phyloP scores from a whole-genome alignment of 352 stramenopile genomes.

The Achlya hypogyna region DNA sequence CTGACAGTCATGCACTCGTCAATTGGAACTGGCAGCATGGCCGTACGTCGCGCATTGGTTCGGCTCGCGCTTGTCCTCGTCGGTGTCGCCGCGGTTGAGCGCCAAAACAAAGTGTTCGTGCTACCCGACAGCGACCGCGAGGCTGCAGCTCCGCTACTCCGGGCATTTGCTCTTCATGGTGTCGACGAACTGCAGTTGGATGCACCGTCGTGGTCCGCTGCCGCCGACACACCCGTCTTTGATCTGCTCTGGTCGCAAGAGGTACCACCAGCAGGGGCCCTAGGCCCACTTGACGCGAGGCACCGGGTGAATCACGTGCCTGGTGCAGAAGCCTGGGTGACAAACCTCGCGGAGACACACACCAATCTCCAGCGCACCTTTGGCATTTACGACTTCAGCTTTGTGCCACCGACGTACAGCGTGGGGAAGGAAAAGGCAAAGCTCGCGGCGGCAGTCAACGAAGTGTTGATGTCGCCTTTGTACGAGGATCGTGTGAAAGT shows the following conservation, averaged over 20 bases:
- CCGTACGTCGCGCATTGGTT: too few species aligned
- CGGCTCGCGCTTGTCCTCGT: too few species aligned
- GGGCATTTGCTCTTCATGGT: neutral
- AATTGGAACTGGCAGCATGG: too few species aligned
- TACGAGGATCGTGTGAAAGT: neutral
- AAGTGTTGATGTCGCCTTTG: neutral
- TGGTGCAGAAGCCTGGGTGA: neutral
- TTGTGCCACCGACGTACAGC: neutral
- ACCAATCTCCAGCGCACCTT: neutral
- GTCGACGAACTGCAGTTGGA: neutral
- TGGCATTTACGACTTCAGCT: constrained; percentile 10
- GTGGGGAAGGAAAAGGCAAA: neutral
- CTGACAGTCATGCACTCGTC: too few species aligned
- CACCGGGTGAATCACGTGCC: constrained; percentile 14
- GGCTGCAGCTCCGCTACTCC: neutral
- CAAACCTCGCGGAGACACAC: neutral
- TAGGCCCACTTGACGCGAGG: neutral
- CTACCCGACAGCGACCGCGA: neutral
- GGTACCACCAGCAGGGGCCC: neutral
- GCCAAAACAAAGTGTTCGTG: constrained; percentile 2
- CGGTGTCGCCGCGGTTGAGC: neutral
- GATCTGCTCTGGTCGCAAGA: constrained; percentile 12
- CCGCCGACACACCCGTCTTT: neutral
- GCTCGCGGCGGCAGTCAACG: neutral
- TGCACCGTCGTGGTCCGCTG: neutral